A percentile compares a stretch with the other conserved stretches of the same genome.
Conservation (phyloP, 2,329 filamentous ascomycete species). For the Torrubiella hemipterigena region DNA sequence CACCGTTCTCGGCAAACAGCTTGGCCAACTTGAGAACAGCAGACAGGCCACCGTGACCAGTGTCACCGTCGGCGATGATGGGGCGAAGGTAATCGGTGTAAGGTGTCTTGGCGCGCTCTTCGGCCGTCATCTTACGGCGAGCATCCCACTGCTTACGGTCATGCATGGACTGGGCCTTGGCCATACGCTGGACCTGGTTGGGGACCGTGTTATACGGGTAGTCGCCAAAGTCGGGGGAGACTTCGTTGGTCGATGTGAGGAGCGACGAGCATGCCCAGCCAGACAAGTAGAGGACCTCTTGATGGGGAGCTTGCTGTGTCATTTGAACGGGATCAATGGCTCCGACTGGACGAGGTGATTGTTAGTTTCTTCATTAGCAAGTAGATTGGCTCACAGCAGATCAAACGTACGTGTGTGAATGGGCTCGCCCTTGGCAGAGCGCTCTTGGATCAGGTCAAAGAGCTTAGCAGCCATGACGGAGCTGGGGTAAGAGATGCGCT, state of each 20-base stretch:
- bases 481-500: slow-evolving; percentile 81
- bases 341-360: slow-evolving; percentile 51
- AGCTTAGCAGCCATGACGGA: slow-evolving; percentile 92
- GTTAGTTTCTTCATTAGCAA: neutral
- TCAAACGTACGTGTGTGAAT: slow-evolving; percentile 71
- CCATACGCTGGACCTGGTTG: slow-evolving; percentile 90
- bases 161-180: slow-evolving; percentile 94
- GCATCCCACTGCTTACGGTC: slow-evolving; percentile 91
- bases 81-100: slow-evolving; percentile 89
- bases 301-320: slow-evolving; percentile 94
- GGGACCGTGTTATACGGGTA: slow-evolving; percentile 99
- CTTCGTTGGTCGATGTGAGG: slow-evolving; percentile 89
- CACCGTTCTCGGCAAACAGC: slow-evolving; percentile 93
- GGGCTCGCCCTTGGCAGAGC: slow-evolving; percentile 66
- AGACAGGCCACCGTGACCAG: slow-evolving; percentile 83
- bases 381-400: neutral
- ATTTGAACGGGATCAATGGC: slow-evolving; percentile 98
- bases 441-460: slow-evolving; percentile 76
- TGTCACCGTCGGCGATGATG: slow-evolving; percentile 94
- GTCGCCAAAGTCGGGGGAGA: slow-evolving; percentile 94
- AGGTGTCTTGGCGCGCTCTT: slow-evolving; percentile 62
- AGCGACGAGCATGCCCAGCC: slow-evolving; percentile 96
- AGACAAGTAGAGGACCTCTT: slow-evolving; percentile 91
- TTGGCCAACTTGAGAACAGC: slow-evolving; percentile 94
- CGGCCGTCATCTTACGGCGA: slow-evolving; percentile 62